Evolutionary conservation across 1,284 basidiomycete species (phyloP).

Genomic region (Irpex rosettiformis): DNA sequence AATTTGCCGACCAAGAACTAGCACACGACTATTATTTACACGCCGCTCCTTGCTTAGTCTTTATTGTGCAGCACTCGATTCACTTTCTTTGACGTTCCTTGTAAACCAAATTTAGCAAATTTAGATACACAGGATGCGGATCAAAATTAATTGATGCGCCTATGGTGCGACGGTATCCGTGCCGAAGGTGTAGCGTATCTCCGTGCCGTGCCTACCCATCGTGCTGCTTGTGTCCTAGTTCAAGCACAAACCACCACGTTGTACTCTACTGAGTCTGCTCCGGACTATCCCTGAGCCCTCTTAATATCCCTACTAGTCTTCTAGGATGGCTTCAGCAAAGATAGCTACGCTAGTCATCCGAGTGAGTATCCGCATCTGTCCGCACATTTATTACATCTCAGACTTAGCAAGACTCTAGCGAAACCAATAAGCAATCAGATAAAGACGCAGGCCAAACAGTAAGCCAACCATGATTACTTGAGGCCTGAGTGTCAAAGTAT

Average conservation of each 20-base stretch:
- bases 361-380: constrained; percentile 38
- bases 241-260: not conserved
- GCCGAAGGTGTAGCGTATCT: not conserved
- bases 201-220: not conserved
- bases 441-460: constrained; percentile 80
- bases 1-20: no score
- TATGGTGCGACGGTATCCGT: no score
- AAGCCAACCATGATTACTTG: constrained; percentile 25
- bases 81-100: no score
- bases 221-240: not conserved
- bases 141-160: no score
- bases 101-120: no score
- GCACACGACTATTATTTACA: no score
- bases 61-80: no score
- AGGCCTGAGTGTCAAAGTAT: constrained; percentile 3
- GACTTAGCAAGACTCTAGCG: constrained; percentile 63
- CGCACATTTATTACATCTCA: constrained; percentile 17
- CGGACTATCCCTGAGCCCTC: not conserved
- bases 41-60: no score
- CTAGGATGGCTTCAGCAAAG: constrained; percentile 62
- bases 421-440: constrained; percentile 79
- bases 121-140: no score
- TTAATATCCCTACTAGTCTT: not conserved
- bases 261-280: not conserved
- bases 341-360: constrained; percentile 64